Evolutionary conservation across 2,329 filamentous ascomycete genomes (phyloP).

Genomic region (Fusarium sp.): DNA sequence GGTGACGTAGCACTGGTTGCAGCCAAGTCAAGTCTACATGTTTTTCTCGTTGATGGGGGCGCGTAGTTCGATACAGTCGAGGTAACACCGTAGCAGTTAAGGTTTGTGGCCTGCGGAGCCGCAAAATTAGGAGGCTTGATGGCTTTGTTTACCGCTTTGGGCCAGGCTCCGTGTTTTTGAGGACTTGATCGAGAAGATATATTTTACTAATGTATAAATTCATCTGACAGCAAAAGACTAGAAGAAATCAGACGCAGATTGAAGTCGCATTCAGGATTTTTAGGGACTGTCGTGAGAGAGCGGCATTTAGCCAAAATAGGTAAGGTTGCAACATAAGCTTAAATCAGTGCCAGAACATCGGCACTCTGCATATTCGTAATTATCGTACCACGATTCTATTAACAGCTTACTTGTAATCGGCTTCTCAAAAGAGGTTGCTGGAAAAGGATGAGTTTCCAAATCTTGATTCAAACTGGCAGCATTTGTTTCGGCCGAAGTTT

Average conservation of each 20-base stretch:
- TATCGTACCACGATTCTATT: no score
- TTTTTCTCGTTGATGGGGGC: neutral
- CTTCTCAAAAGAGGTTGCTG: neutral
- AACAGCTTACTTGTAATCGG: no score
- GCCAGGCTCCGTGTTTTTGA: neutral
- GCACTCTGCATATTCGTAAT: no score
- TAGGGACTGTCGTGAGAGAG: neutral
- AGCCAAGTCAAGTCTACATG: neutral
- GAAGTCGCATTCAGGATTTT: fast-evolving
- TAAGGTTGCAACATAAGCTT: neutral
- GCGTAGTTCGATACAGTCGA: neutral
- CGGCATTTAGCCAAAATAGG: neutral
- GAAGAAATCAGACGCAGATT: neutral
- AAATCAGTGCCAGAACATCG: neutral
- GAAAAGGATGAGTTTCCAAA: neutral
- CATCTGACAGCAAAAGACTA: neutral
- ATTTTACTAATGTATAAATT: neutral
- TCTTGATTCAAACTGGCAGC: neutral
- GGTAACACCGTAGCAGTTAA: conserved; percentile 3
- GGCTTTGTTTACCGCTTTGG: neutral
- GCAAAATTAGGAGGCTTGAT: neutral
- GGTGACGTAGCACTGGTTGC: neutral
- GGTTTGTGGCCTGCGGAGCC: neutral
- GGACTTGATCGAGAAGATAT: neutral
- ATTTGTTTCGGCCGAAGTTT: neutral